Conservation (phyloP, 2,329 filamentous ascomycete genomes). For the Xylariaceae sp. region DNA sequence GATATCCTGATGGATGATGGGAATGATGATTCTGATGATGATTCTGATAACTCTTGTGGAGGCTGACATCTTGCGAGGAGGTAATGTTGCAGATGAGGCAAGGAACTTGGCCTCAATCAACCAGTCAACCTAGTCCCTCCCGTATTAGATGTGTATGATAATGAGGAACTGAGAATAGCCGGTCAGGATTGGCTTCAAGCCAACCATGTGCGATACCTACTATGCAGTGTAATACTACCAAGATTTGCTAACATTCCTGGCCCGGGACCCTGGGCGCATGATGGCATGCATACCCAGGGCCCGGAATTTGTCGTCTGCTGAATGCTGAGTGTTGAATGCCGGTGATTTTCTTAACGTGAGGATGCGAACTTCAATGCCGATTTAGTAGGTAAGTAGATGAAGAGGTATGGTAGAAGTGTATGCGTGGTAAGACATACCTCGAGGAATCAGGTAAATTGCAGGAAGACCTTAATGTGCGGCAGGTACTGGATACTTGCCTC, state of each 20-base stretch:
- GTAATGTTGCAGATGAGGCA: not conserved
- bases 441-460: too few relatives aligned
- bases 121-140: too few relatives aligned
- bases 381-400: not conserved
- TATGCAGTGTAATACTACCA: constrained; percentile 5
- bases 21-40: not conserved
- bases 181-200: too few relatives aligned
- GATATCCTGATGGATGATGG: not conserved
- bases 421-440: too few relatives aligned
- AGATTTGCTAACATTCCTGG: constrained; percentile 6
- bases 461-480: too few relatives aligned
- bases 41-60: not conserved
- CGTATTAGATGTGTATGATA: too few relatives aligned
- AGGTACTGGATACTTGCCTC: not conserved
- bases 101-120: not conserved
- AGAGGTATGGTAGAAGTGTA: not conserved
- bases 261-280: not conserved
- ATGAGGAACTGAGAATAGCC: too few relatives aligned
- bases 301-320: too few relatives aligned
- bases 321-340: too few relatives aligned
- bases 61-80: not conserved
- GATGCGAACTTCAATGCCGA: too few relatives aligned
- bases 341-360: too few relatives aligned
- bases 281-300: not conserved
- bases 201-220: not conserved